A percentile compares a stretch with the other conserved stretches of the same genome.
Conservation (phyloP, 495 filamentous ascomycete genomes). For the Pseudomonodictys pantanalensis region DNA sequence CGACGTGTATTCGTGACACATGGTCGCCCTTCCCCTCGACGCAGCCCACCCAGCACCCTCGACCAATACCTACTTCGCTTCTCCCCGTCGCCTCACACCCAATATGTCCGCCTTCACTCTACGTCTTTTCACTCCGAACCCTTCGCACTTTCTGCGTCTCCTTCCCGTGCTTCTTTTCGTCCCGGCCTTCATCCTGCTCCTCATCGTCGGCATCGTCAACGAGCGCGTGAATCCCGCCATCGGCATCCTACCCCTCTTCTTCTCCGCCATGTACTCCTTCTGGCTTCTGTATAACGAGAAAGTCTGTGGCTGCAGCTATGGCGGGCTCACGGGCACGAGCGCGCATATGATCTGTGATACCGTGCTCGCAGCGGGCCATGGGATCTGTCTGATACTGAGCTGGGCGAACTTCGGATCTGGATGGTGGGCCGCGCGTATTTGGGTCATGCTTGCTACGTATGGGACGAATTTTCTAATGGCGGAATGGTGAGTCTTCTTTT, state of each 20-base stretch:
- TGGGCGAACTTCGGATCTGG: slow-evolving; percentile 7
- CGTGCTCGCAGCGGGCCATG: slow-evolving; percentile 1
- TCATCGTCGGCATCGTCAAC: slow-evolving; percentile 18
- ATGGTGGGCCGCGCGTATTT: background rate
- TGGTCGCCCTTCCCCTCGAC: too few relatives aligned
- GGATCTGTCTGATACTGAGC: slow-evolving; percentile 16
- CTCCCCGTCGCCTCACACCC: too few relatives aligned
- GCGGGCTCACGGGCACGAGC: slow-evolving; percentile 11
- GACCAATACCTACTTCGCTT: too few relatives aligned
- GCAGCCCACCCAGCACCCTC: too few relatives aligned
- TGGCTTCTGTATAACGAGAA: slow-evolving; percentile 14
- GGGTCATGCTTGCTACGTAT: slow-evolving; percentile 27
- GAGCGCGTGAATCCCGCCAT: slow-evolving; percentile 16
- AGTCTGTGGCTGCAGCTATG: slow-evolving; percentile 9
- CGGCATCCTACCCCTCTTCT: slow-evolving; percentile 18
- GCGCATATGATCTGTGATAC: slow-evolving; percentile 12
- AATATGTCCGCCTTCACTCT: too few relatives aligned
- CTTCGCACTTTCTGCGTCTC: slow-evolving; percentile 12
- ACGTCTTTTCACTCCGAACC: background rate
- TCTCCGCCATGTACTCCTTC: slow-evolving; percentile 15
- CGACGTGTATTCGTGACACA: too few relatives aligned
- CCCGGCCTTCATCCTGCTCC: slow-evolving; percentile 24
- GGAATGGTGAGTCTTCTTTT: slow-evolving; percentile 23
- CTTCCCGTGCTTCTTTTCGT: slow-evolving; percentile 19
- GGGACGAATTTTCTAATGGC: slow-evolving; percentile 14